Evolutionary conservation across 306 rosid species (phyloP), one percentile per base, ranked within the genome.

Genomic region (Clitoria ternatea): DNA sequence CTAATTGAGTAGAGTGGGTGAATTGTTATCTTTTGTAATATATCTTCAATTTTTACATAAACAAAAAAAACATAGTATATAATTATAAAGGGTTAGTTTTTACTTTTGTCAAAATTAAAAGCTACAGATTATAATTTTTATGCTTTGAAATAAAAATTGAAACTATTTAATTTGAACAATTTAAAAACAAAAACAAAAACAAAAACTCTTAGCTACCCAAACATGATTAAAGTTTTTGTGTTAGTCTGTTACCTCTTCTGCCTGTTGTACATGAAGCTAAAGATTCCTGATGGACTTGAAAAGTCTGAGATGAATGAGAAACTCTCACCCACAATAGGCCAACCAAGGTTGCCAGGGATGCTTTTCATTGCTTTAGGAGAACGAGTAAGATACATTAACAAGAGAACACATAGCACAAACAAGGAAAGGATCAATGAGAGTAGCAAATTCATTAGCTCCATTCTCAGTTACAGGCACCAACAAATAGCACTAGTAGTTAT

Each of bases 321-420:
- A 72, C 86, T 92, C 77, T 89, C 97, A 7, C 97, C 96, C 29
- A 92, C 78, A 77, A 92, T 22, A 18, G 97, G 97, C 93, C 93
- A 87, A 30, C 97, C 97, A 42, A 92, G 79, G 82, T 80, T 84
- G 1, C 97, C 97, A 6, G 97, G 97, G 18, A 92, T 87, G 44
- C 53, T 86, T 71, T 73, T 81, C 96, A 89, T 85, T 52, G 74
- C 84, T 70, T 82, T 84, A 13, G 96, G 96, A 27, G 90, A 79
- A 70, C 74, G 81, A 85, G 86, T 79, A 1, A 76, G 47, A 36
- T 74, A 70, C 69, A 85, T 29, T 68, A 87, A 30, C 45, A 56
- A 75, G 0, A 83, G 43, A 54, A 79, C 61, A 37, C 82, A 77
- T 8, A 85, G 4, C 37, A 80, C 54, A 42, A 85, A 36, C 12